phyloP scores from a whole-genome alignment of 1,284 basidiomycete species.

The Microbotryomycetes sp. region DNA sequence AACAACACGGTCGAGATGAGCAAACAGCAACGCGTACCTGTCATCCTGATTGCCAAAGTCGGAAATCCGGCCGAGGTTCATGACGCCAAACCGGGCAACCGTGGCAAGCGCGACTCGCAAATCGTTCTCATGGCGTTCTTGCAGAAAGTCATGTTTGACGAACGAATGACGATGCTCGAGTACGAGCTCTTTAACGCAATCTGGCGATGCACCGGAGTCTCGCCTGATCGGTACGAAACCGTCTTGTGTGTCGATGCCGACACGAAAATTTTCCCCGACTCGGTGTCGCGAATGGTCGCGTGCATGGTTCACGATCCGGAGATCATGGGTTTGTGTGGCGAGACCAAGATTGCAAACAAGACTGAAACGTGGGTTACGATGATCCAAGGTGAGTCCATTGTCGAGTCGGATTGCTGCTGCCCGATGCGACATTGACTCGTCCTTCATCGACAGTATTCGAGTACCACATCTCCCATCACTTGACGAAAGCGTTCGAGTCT shows the following conservation, averaged over 20 bases:
- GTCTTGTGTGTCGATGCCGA: slow-evolving; percentile 46
- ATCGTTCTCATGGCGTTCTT: slow-evolving; percentile 53
- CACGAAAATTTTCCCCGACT: slow-evolving; percentile 46
- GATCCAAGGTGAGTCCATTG: slow-evolving; percentile 41
- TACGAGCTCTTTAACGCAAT: slow-evolving; percentile 48
- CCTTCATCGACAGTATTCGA: slow-evolving; percentile 59
- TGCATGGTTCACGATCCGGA: slow-evolving; percentile 47
- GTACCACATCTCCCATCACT: slow-evolving; percentile 98
- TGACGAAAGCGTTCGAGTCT: slow-evolving; percentile 53
- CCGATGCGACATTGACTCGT: slow-evolving; percentile 8
- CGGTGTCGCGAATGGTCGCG: slow-evolving; percentile 44
- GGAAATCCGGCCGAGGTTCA: slow-evolving; percentile 82
- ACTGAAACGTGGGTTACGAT: slow-evolving; percentile 47
- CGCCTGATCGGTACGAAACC: slow-evolving; percentile 44
- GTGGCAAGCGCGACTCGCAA: slow-evolving; percentile 97
- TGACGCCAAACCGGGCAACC: slow-evolving; percentile 93
- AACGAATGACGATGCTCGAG: slow-evolving; percentile 46
- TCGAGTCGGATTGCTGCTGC: background rate
- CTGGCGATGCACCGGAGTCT: slow-evolving; percentile 46
- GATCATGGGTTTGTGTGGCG: slow-evolving; percentile 48
- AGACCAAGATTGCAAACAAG: slow-evolving; percentile 48
- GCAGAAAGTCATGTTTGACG: slow-evolving; percentile 48
- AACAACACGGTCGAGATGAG: slow-evolving; percentile 80
- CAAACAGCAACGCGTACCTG: slow-evolving; percentile 95
- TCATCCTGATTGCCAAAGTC: slow-evolving; percentile 87